Evolutionary conservation across 441 rosid species (phyloP), one percentile per base, ranked within the genome.

Genomic region (Mallotus repandus): DNA sequence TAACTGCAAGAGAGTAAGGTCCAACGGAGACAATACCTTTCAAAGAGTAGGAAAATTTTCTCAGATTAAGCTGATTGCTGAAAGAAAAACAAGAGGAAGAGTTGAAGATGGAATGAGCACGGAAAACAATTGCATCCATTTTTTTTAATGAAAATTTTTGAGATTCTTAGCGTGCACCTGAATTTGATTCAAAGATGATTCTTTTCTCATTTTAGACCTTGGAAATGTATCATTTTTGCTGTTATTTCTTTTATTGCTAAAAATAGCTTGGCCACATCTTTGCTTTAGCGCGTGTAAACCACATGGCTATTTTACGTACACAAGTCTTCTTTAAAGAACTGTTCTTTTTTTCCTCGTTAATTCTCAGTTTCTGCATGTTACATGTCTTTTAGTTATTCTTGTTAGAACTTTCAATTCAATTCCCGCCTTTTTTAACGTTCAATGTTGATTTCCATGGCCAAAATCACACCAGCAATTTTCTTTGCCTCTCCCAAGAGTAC

Each of bases 71-170:
- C 66, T 84, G 86, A 73, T 76, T 78, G 72, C 57, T 74, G 73
- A 64, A 71, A 56, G 73, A 68, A 35, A 75, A 56, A 74, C 58
- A 38, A 63, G 80, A 18, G 70, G 74, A 74, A 67, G 41, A 59
- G 19, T 6, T 73, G 38, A 72, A 59, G 53, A 68, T 46, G 25
- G 67, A 53, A 18, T 66, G 78, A 76, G 77, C 54, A 74, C 69
- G 49, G 58, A 85, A 72, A 50, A 78, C 76, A 62, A 63, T 69
- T 19, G 80, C 72, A 68, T 68, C 86, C 92, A 88, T 90, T 60
- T 55, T 68, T 70, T 48, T 55, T 29, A 1, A 46, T 11, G 55
- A 22, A 66, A 57, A 65, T 7, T 4, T 61, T 76, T 56, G 58
- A 59, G 83, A 66, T 60, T 69, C 66, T 55, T 63, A 46, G 38